phyloP scores from a whole-genome alignment of 2,329 filamentous ascomycete genomes.

The Sclerotinia glacialis region DNA sequence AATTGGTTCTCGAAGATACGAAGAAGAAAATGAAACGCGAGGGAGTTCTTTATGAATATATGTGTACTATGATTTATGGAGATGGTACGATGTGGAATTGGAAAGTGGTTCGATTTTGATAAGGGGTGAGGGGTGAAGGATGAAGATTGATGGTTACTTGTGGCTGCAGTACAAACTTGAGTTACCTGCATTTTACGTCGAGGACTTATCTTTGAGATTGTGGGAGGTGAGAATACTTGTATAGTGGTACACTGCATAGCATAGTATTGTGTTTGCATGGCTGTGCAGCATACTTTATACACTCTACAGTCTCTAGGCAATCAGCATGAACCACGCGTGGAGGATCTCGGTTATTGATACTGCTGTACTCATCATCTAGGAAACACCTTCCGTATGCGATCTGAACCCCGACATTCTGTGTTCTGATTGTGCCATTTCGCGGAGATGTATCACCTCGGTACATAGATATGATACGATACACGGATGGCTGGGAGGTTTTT shows the following conservation, averaged over 20 bases:
- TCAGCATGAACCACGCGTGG: neutral
- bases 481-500: neutral
- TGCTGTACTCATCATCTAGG: neutral
- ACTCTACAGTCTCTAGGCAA: neutral
- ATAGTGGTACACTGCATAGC: neutral
- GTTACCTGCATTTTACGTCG: neutral
- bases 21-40: constrained; percentile 1
- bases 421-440: neutral
- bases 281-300: neutral
- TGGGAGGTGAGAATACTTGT: neutral
- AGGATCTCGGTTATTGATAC: neutral
- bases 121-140: neutral
- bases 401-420: too few relatives aligned
- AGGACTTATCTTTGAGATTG: neutral
- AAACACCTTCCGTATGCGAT: neutral
- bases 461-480: neutral
- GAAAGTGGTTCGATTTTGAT: neutral
- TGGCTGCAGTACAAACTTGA: neutral
- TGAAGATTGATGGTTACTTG: too few relatives aligned
- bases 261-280: neutral
- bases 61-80: neutral
- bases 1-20: neutral
- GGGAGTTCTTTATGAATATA: neutral
- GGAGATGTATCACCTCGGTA: neutral
- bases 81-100: neutral